These are phyloP conservation scores for Tagetes erecta DNA, from an alignment of 129 eudicot species.

Conservation along the genomic window DNA sequence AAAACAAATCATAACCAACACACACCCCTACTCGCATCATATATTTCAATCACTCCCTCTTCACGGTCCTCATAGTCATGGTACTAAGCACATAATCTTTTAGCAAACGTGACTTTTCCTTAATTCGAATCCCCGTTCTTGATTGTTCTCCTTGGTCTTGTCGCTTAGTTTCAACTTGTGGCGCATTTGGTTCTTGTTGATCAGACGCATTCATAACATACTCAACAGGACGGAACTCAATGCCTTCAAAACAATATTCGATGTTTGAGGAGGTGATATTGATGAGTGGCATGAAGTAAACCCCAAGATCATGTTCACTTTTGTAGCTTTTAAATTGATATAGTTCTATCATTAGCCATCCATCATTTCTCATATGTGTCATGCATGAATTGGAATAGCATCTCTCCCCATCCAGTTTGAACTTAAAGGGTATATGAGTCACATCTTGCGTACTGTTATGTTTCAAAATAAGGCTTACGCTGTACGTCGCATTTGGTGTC, in stretches of 20 bases:
- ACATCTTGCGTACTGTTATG: not conserved
- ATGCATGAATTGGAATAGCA: not conserved
- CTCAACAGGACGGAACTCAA: slow-evolving; percentile 19
- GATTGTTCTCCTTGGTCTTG: no score
- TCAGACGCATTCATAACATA: not conserved
- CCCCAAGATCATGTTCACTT: slow-evolving; percentile 5
- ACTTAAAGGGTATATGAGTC: slow-evolving; percentile 16
- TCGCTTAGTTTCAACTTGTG: no score
- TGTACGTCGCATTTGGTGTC: not conserved
- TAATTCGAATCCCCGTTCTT: no score
- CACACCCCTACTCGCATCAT: no score
- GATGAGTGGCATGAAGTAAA: slow-evolving; percentile 12
- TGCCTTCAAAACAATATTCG: slow-evolving; percentile 9
- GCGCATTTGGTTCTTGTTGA: no score
- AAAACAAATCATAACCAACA: no score
- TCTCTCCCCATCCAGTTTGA: not conserved
- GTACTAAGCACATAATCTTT: no score
- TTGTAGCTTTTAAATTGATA: slow-evolving; percentile 5
- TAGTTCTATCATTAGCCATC: slow-evolving; percentile 16
- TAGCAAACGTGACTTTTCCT: no score
- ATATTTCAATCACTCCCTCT: no score
- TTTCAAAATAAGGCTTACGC: slow-evolving; percentile 16
- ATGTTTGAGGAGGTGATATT: slow-evolving; percentile 3
- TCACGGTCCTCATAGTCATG: no score
- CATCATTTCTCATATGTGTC: not conserved